phyloP scores from a whole-genome alignment of 2,329 filamentous ascomycete species.

The Cryphonectria radicalis region DNA sequence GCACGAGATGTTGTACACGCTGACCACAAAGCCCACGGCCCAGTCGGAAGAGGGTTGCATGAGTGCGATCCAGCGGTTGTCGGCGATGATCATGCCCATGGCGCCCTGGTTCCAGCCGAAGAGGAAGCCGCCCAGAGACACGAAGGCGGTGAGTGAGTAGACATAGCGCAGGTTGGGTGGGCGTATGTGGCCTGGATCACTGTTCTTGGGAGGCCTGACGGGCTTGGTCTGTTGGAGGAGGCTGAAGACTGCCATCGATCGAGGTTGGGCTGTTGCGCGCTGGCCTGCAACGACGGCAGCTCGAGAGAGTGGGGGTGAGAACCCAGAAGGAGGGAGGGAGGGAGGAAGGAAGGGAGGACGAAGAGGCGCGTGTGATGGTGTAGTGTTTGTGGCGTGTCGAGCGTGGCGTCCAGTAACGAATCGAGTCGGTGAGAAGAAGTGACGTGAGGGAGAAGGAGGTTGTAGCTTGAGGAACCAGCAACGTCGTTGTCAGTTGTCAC shows the following conservation, averaged over 20 bases:
- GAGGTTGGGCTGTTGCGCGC: neutral
- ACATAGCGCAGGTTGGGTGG: conserved; percentile 38
- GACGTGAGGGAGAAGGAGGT: neutral
- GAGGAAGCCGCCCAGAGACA: conserved; percentile 36
- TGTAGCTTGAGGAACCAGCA: neutral
- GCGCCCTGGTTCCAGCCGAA: conserved; percentile 40
- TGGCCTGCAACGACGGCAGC: neutral
- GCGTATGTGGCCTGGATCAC: conserved; percentile 27
- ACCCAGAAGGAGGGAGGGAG: neutral
- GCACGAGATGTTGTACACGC: conserved; percentile 40
- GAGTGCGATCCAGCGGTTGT: conserved; percentile 36
- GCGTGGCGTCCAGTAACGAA: neutral
- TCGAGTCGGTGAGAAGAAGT: neutral
- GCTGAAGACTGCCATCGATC: conserved; percentile 18
- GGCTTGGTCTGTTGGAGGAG: conserved; percentile 36
- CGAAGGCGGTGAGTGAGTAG: conserved; percentile 36
- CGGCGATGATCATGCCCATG: conserved; percentile 40
- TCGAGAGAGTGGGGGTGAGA: neutral
- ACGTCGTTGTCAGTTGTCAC: neutral
- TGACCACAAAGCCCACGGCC: conserved; percentile 38
- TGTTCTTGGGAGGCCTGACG: conserved; percentile 32
- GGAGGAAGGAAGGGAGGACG: neutral
- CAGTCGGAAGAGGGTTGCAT: conserved; percentile 38
- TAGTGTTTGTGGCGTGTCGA: neutral
- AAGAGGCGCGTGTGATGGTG: no score